Evolutionary conservation across 169 alveolate genomes (phyloP).

Genomic region (Plasmodium vivax): DNA sequence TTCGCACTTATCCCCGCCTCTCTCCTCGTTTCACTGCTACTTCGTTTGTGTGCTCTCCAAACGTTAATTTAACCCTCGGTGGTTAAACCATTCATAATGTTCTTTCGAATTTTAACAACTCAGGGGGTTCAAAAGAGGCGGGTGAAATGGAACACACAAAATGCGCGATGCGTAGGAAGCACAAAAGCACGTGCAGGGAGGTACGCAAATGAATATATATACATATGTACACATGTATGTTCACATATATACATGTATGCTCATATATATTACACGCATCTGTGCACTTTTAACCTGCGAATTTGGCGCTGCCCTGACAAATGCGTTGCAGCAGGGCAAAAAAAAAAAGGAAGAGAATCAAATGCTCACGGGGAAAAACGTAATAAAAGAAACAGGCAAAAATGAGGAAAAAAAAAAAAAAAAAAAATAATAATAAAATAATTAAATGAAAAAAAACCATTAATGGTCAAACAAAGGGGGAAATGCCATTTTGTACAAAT

Average conservation of each 20-base stretch:
- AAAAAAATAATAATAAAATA: background rate
- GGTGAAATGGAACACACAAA: background rate
- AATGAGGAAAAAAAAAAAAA: background rate
- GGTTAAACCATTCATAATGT: conserved; percentile 39
- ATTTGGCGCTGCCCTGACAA: background rate
- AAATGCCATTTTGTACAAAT: background rate
- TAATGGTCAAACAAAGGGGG: background rate
- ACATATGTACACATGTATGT: too few species aligned
- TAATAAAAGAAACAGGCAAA: background rate
- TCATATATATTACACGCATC: background rate
- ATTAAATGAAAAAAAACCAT: background rate
- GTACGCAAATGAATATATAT: background rate
- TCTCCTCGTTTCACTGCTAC: background rate
- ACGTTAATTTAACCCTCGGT: conserved; percentile 4
- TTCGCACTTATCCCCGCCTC: background rate
- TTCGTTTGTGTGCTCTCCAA: background rate
- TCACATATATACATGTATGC: background rate
- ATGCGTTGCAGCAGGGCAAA: background rate
- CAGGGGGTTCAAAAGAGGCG: background rate
- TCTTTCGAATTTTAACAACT: conserved; percentile 8
- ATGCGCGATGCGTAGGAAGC: background rate
- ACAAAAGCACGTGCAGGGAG: background rate
- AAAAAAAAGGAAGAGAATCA: background rate
- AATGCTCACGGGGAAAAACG: background rate
- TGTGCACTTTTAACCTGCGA: background rate